A percentile compares a stretch with the other conserved stretches of the same genome.
Conservation (phyloP, 225 moss, liverwort and hornwort genomes). For the Pleurozium schreberi region DNA sequence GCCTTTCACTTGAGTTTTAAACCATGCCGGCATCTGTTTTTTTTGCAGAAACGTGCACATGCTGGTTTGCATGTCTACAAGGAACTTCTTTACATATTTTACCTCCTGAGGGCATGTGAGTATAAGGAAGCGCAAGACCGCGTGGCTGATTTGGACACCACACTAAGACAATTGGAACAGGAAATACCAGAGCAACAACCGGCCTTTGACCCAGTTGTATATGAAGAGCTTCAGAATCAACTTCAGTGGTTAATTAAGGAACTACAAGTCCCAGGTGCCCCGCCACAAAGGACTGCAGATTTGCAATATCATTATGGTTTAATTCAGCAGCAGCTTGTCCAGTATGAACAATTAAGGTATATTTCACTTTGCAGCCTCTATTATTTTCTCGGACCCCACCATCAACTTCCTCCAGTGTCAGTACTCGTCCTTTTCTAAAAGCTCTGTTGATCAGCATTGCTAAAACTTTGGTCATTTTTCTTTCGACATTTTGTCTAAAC, state of each 20-base stretch:
- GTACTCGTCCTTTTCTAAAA: neutral
- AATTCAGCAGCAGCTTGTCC: constrained; percentile 44
- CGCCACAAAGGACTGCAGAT: constrained; percentile 31
- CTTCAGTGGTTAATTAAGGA: constrained; percentile 46
- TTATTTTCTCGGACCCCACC: neutral
- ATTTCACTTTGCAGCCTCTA: neutral
- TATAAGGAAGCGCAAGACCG: constrained; percentile 72
- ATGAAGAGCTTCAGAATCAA: constrained; percentile 49
- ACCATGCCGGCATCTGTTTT: neutral
- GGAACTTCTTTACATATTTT: constrained; percentile 67
- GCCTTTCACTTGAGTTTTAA: neutral
- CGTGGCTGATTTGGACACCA: constrained; percentile 47
- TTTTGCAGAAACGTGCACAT: constrained; percentile 66
- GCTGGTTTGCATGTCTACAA: constrained; percentile 86
- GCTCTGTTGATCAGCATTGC: neutral
- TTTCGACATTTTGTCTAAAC: neutral
- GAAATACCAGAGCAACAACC: constrained; percentile 18
- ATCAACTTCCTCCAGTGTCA: neutral
- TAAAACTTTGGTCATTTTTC: neutral
- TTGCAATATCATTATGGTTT: constrained; percentile 47
- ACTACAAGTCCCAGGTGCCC: constrained; percentile 28
- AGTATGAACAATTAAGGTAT: constrained; percentile 36
- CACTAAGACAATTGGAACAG: constrained; percentile 38
- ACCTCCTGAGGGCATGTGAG: constrained; percentile 75
- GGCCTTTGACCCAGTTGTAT: constrained; percentile 20